Evolutionary conservation across 2,329 filamentous ascomycete species (phyloP), one percentile per base, ranked within the genome.

Genomic region (Trichoderma sp.): DNA sequence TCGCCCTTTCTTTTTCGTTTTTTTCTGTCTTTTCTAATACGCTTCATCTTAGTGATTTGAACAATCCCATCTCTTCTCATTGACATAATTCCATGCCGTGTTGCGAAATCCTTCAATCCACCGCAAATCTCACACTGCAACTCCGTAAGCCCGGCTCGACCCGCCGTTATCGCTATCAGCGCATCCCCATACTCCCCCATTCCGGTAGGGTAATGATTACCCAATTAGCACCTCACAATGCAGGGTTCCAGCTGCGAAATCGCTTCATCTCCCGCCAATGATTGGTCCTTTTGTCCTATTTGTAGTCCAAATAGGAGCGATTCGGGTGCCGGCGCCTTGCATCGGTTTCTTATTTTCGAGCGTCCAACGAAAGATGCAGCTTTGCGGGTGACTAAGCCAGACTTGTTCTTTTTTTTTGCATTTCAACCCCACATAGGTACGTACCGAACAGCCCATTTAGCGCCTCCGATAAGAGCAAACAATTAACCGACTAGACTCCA

Each of bases 391-490:
- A 66, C 63, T 66, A 66, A 66, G 63, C 63, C 21, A 26, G 11
- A 18, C 54, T 30, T 56, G 32, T 34, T 56, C 30, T 26, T 39
- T 58, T 37, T 39, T 58, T 58, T 14, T 58, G 39, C 39, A 43
- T n/a, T 24, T 13, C 46, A 49, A 49, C 46, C 46, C 46, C 46
- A 49, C 46, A 21, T 24, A 1, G 1, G 60, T 32, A 64, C 37
- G 51, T 54, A 43, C 61, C 51, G 51, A 32, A 24, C 34, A 56
- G 21, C 43, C 39, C 28, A 16, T 56, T 56, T 60, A 67, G 55
- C 63, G 51, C 65, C 39, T 67, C 64, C 64, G 64, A 67, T 67
- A 67, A 67, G 64, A 51, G 39, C 43, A 51, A 66, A 39, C 51
- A n/a, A 16, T 43, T 43, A 43, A 32, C 28, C 43, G 21, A 21